Base-by-base conservation (phyloP, 192 early-diverging fungal genomes). In the Coemansia sp. region DNA sequence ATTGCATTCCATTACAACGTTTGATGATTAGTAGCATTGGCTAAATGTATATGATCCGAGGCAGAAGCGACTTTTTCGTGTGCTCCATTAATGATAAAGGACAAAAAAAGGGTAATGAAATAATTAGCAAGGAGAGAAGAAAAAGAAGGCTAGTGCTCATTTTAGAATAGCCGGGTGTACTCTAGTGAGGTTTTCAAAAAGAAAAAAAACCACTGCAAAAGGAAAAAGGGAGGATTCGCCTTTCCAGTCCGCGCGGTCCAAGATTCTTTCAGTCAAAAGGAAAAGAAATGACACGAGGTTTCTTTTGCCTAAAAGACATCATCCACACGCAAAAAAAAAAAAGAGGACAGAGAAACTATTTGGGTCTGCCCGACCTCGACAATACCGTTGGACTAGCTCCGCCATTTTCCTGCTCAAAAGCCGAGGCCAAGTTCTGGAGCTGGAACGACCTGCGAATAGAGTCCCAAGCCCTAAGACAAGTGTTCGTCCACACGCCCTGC, bases 361-460 rank as follows among this genome's bases (percentile, higher is more conserved):
- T 57, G 12, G 13, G 3, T 53, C 12, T 50, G 18, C 23, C 47
- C 9, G 47, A 50, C 23, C 26, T 53, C 12, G 16, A 31, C 50
- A 53, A 25, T 53, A 45, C 6, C 8, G 43, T 18, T 8, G n/a
- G 43, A 20, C 43, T 7, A 20, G 7, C 43, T 18, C 9, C 13
- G 23, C 9, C 13, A 23, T 35, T n/a, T 10, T 20, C 12, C 14
- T 21, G 33, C 18, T 36, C 14, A 37, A 58, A 37, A 9, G 9
- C n/a, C 9, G 20, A 21, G 9, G 56, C 56, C 25, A 31, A 4
- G 31, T 45, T 56, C 16, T 13, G 63, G 14, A 80, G 59, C 0
- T 61, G 47, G 31, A 68, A 63, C 4, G 73, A 75, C 12, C 78
- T 37, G 25, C 78, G 73, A 16, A 81, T 76, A 28, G 73, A 75